Percentiles rank a stretch among this genome's conserved stretches.
Evolutionary conservation across 176 grass and related monocot species (phyloP).

Genomic region (Oryza officinalis): DNA sequence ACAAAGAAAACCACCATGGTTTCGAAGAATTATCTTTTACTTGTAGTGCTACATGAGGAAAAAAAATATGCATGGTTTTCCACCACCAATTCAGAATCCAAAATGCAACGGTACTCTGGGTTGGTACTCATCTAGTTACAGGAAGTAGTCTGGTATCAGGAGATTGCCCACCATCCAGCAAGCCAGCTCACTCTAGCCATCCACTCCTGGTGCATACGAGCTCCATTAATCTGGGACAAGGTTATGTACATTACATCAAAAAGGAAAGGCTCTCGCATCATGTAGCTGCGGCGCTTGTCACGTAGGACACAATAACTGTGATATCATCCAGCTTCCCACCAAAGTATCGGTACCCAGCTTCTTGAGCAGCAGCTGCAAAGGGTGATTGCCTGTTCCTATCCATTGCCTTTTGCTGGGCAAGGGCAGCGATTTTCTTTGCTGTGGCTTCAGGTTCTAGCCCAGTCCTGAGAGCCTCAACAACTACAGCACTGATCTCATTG

Average conservation of each 20-base stretch:
- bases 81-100: conserved; percentile 27
- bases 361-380: conserved; percentile 83
- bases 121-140: not conserved
- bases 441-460: conserved; percentile 65
- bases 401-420: conserved; percentile 83
- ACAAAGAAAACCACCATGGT: not conserved
- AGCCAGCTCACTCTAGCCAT: not conserved
- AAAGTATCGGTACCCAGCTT: conserved; percentile 90
- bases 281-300: conserved; percentile 32
- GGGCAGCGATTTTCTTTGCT: conserved; percentile 88
- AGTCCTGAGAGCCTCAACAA: conserved; percentile 75
- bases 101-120: not conserved
- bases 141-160: not conserved
- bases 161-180: conserved; percentile 19
- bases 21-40: conserved; percentile 5
- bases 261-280: not conserved
- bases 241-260: conserved; percentile 31
- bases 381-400: conserved; percentile 89
- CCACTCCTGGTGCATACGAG: conserved; percentile 9
- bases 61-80: conserved; percentile 29
- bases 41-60: not conserved
- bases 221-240: conserved; percentile 33
- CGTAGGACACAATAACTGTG: conserved; percentile 82
- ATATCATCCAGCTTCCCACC: conserved; percentile 97
- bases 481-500: conserved; percentile 77